These are phyloP conservation scores for Wilhelminamyces savonicus DNA, from an alignment of 805 yeast species.

Conservation along the genomic window DNA sequence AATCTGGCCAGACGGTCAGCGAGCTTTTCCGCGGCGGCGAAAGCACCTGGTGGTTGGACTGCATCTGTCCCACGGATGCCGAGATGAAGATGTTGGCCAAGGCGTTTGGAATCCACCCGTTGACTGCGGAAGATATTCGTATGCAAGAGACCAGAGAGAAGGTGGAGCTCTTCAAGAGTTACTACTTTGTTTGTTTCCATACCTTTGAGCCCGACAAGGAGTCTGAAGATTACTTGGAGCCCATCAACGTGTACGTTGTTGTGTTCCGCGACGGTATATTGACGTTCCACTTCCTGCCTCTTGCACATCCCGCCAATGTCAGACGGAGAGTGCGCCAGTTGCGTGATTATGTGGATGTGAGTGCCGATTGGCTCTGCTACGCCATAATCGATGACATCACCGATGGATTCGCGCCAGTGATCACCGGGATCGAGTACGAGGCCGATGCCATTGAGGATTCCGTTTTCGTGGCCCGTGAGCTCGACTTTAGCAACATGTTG, in stretches of 20 bases:
- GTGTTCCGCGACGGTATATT: conserved; percentile 56
- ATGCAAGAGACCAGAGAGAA: conserved; percentile 97
- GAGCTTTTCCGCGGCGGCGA: conserved; percentile 66
- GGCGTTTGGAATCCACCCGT: conserved; percentile 95
- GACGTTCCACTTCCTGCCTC: conserved; percentile 54
- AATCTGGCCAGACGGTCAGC: conserved; percentile 57
- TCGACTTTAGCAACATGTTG: conserved; percentile 72
- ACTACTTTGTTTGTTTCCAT: conserved; percentile 95
- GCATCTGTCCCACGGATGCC: conserved; percentile 87
- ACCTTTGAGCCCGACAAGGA: conserved; percentile 84
- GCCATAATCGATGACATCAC: conserved; percentile 80
- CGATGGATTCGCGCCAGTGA: conserved; percentile 79
- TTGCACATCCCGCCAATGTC: conserved; percentile 60
- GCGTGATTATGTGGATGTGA: conserved; percentile 70
- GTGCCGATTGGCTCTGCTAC: conserved; percentile 79
- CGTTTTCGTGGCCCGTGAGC: conserved; percentile 72
- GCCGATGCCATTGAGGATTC: conserved; percentile 82
- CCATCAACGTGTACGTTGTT: conserved; percentile 65
- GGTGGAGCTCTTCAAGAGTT: conserved; percentile 83
- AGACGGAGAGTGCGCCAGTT: conserved; percentile 77
- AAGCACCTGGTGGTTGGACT: conserved; percentile 95
- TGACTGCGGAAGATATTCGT: conserved; percentile 95
- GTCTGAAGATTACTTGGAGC: conserved; percentile 78
- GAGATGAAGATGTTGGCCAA: conserved; percentile 91
- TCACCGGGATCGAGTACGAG: conserved; percentile 69